phyloP scores from a whole-genome alignment of 805 yeast genomes.

The Zygoascus ofunaensis region DNA sequence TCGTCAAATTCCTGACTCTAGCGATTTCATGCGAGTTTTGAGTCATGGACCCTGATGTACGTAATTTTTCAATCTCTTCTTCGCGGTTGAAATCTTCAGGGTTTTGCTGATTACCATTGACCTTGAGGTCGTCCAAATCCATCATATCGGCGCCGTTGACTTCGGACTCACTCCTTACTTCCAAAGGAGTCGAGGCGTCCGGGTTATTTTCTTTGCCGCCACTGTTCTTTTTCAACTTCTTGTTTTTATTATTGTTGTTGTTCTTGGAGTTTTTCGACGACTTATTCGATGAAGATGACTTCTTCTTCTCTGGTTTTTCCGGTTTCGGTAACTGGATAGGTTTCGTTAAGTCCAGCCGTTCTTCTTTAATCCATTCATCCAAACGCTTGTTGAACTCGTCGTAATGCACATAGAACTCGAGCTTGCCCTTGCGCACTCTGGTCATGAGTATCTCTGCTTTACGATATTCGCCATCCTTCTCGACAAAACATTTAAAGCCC shows the following conservation, averaged over 20 bases:
- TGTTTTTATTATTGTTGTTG: constrained; percentile 27
- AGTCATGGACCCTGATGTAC: constrained; percentile 97
- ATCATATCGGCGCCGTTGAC: constrained; percentile 48
- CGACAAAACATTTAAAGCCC: constrained; percentile 77
- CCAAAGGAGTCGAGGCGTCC: constrained; percentile 25
- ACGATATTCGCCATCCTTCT: constrained; percentile 71
- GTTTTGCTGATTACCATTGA: constrained; percentile 59
- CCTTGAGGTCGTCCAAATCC: constrained; percentile 78
- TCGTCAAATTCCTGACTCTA: constrained; percentile 72
- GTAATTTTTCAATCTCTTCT: constrained; percentile 82
- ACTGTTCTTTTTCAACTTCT: constrained; percentile 27
- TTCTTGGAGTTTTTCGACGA: constrained; percentile 6
- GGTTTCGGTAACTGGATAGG: constrained; percentile 67
- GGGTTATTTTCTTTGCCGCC: constrained; percentile 24
- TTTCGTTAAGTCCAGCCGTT: constrained; percentile 60
- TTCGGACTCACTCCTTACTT: constrained; percentile 14
- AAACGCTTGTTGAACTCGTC: constrained; percentile 90
- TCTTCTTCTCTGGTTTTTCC: constrained; percentile 35
- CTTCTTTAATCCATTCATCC: constrained; percentile 84
- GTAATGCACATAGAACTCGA: constrained; percentile 86
- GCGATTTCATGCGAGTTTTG: constrained; percentile 83
- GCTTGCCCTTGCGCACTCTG: constrained; percentile 64
- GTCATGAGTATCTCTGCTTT: constrained; percentile 78
- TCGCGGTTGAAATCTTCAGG: constrained; percentile 74
- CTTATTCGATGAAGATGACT: constrained; percentile 8